A percentile compares a stretch with the other conserved stretches of the same genome.
phyloP scores from a whole-genome alignment of 2,329 filamentous ascomycete genomes.

The Aspergillus proliferans region DNA sequence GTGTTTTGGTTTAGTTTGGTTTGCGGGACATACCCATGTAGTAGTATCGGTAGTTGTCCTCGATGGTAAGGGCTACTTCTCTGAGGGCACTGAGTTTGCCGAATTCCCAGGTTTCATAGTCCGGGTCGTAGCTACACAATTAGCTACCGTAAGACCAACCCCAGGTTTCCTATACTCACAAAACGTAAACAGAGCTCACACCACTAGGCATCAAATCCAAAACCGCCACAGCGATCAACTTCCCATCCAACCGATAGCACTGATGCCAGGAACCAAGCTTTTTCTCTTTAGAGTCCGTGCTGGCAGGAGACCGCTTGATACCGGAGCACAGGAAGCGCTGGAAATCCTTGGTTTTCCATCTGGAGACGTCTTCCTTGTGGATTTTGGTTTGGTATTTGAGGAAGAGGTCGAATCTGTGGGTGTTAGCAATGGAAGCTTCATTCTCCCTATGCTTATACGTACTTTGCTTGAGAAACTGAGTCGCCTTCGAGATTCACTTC shows the following conservation, averaged over 20 bases:
- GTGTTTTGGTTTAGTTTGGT: not conserved
- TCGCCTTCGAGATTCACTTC: conserved; percentile 45
- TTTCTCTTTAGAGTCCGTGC: conserved; percentile 31
- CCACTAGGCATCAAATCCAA: conserved; percentile 43
- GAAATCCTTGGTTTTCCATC: conserved; percentile 41
- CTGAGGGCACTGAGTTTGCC: conserved; percentile 58
- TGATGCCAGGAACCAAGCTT: conserved; percentile 47
- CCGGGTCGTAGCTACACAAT: conserved; percentile 49
- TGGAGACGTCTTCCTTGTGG: conserved; percentile 40
- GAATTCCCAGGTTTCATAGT: conserved; percentile 56
- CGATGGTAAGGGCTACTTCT: conserved; percentile 52
- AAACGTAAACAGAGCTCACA: conserved; percentile 46
- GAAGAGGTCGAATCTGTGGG: conserved; percentile 39
- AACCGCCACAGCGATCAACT: conserved; percentile 44
- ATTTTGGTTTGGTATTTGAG: conserved; percentile 42
- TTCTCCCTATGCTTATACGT: conserved; percentile 5
- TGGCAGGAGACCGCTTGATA: conserved; percentile 33
- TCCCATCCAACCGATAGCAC: conserved; percentile 46
- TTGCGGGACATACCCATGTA: conserved; percentile 51
- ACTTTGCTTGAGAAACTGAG: conserved; percentile 43
- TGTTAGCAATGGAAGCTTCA: not conserved
- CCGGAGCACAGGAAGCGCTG: conserved; percentile 44
- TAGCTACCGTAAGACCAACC: not conserved
- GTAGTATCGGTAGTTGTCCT: conserved; percentile 54
- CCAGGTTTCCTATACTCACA: conserved; percentile 26